Base-by-base conservation (phyloP, 768 basidiomycete genomes). In the Amanita brunnescens region DNA sequence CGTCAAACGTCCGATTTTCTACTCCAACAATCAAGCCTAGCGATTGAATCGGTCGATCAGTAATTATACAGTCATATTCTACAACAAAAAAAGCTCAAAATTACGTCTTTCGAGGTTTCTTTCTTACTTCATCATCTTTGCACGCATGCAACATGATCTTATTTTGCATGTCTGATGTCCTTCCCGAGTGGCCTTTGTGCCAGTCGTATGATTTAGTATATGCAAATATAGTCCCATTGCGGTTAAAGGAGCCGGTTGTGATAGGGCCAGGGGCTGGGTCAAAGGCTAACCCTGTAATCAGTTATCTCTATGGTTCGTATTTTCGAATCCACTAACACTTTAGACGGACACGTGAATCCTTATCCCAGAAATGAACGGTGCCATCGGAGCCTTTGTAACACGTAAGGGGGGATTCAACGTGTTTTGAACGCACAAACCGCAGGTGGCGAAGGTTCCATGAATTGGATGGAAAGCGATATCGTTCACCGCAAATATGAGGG, bases 201-300 rank as follows among this genome's bases (percentile, higher is more conserved):
- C 92, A 95, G 61, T 94, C 92, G 57, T 95, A 95, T 9, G 91
- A 91, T 18, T 94, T 68, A 0, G 91, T 85, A 57, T 96, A 96
- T 0, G 92, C 93, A 61, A 96, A 90, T 57, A 96, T 87, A 33
- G 72, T 81, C 29, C 91, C 90, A 21, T 79, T 89, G 54, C 85
- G 84, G 70, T 91, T 95, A 75, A 95, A 97, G 2, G 81, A 73
- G 8, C 83, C 84, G 8, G 86, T 76, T 21, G 86, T 70, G 54
- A 96, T 87, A 0, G 94, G 91, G 20, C 83, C 85, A 1, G 83
- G 78, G 2, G 75, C 72, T 3, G 79, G 68, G 4, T 91, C 87
- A 64, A 91, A 90, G 9, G 84, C 85, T 86, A 57, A 14, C 49
- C 21, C 33, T 14, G 18, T 29, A 1, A 21, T 41, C 20, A 41